phyloP scores from a whole-genome alignment of 805 yeast species.

The Candida insectalens region DNA sequence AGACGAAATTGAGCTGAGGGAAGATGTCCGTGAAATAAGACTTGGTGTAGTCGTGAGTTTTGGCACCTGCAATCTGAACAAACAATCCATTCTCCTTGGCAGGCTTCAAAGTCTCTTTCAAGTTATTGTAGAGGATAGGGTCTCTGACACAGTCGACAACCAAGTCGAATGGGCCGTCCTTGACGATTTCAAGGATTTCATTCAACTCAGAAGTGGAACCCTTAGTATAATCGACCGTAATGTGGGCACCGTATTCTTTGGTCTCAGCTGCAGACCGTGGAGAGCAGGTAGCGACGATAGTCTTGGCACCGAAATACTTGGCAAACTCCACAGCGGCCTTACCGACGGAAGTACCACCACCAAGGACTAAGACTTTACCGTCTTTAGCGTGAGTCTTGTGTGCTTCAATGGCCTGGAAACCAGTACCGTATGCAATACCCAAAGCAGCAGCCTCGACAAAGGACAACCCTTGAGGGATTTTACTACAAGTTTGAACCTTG shows the following conservation, averaged over 20 bases:
- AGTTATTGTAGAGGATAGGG: constrained; percentile 9
- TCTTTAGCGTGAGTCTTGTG: constrained; percentile 26
- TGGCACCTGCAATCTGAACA: constrained; percentile 50
- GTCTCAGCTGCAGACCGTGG: constrained; percentile 19
- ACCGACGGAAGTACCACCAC: constrained; percentile 71
- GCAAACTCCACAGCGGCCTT: constrained; percentile 45
- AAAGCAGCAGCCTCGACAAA: constrained; percentile 54
- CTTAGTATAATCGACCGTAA: constrained; percentile 46
- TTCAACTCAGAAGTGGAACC: constrained; percentile 27
- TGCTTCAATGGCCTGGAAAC: constrained; percentile 23
- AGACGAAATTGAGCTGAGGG: constrained; percentile 13
- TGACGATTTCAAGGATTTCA: constrained; percentile 23
- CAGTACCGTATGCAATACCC: constrained; percentile 60
- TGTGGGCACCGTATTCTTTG: constrained; percentile 40
- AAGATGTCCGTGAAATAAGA: constrained; percentile 16
- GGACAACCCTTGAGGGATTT: constrained; percentile 37
- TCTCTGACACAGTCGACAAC: constrained; percentile 63
- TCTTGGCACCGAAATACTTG: constrained; percentile 35
- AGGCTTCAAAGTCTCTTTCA: constrained; percentile 35
- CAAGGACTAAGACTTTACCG: constrained; percentile 49
- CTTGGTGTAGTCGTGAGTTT: constrained; percentile 25
- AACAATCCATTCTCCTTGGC: constrained; percentile 37
- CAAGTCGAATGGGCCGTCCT: constrained; percentile 42
- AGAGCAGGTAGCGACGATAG: constrained; percentile 45
- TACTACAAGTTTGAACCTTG: constrained; percentile 15